Base-by-base conservation (phyloP, 2,329 filamentous ascomycete genomes). In the Dothidotthia symphoricarpi region DNA sequence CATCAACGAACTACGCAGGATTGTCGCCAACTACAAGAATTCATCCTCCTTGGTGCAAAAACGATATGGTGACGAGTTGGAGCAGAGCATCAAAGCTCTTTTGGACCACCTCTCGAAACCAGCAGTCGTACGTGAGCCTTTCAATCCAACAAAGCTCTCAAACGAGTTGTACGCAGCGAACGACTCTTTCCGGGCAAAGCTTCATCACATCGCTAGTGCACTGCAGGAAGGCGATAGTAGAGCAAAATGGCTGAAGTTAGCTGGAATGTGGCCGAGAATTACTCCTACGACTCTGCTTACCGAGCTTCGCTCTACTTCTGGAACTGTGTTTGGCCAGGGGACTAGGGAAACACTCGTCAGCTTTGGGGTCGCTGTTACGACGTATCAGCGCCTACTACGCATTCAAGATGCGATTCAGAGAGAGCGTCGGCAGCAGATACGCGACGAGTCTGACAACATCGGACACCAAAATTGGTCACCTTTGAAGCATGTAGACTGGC, bases 401-500 rank as follows among this genome's bases (percentile, higher is more conserved):
- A 60, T 81, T 3, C 46, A 55, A 2, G 66, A 71, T 36, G 67
- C 28, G 0, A 50, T 12, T 27, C 51, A 13, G 22, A 55, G 31
- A 42, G 32, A 1, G n/a, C 59, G 16, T 51, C 64, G 16, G 13
- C 39, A 48, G 12, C 51, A 45, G 50, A 49, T 54, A 1, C 12
- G 49, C 1, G 72, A 76, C 3, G 78, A 82, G 42, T 47, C 59
- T 10, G 40, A 38, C 0, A 78, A 76, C 16, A 1, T 24, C 0
- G 80, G 77, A 0, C 81, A 85, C 49, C 55, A 51, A 0, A 70
- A 81, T 19, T 85, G 82, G 82, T 53, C 68, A 2, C 75, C 79
- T 0, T n/a, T 57, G 0, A 62, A 77, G 0, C 59, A 74, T 22
- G 70, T 80, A 0, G 82, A 87, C 50, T 85, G 81, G 77, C 57